Evolutionary conservation across 2,329 filamentous ascomycete species (phyloP).

Genomic region (Tolypocladium album): DNA sequence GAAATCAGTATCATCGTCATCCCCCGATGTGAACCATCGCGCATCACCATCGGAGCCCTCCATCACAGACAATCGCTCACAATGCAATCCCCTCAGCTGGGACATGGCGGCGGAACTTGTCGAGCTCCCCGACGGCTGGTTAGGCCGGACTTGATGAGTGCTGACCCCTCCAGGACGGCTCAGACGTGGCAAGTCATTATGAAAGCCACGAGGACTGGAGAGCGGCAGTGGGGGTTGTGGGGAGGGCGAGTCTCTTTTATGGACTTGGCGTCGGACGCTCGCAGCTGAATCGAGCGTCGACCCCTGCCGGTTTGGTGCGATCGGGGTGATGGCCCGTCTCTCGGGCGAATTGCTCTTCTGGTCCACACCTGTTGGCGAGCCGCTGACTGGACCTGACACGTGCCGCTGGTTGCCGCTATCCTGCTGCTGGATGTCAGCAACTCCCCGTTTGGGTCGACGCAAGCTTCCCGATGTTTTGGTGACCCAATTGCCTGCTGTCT

Average conservation of each 20-base stretch:
- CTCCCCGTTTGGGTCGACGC: conserved; percentile 41
- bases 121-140: conserved; percentile 31
- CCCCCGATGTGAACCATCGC: conserved; percentile 53
- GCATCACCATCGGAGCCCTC: conserved; percentile 60
- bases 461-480: conserved; percentile 42
- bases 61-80: conserved; percentile 43
- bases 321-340: conserved; percentile 2
- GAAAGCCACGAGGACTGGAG: conserved; percentile 38
- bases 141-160: conserved; percentile 23
- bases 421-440: conserved; percentile 20
- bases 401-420: conserved; percentile 36
- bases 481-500: conserved; percentile 46
- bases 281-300: conserved; percentile 6
- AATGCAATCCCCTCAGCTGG: conserved; percentile 19
- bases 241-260: conserved; percentile 39
- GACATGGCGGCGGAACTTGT: conserved; percentile 32
- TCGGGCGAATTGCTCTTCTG: conserved; percentile 1
- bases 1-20: conserved; percentile 70
- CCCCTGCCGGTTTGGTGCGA: conserved; percentile 6
- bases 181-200: conserved; percentile 39
- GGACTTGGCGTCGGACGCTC: conserved; percentile 14
- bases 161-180: conserved; percentile 29
- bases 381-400: conserved; percentile 39
- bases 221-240: conserved; percentile 44
- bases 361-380: conserved; percentile 17